A percentile compares a stretch with the other conserved stretches of the same genome.
Conservation (phyloP, 305 asterid genomes). For the Caryopteris hybrid region DNA sequence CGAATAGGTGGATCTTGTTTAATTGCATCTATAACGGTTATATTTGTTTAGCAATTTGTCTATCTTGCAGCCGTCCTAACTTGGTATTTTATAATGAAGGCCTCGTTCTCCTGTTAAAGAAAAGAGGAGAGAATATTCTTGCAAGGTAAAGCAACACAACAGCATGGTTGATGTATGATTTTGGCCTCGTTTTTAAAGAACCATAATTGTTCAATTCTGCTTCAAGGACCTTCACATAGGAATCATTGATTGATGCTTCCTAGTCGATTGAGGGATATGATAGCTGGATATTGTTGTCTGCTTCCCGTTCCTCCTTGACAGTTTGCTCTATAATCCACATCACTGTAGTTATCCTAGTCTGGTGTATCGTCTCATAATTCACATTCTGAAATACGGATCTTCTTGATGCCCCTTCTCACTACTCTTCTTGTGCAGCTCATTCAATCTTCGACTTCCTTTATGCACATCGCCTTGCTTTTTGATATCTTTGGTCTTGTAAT, state of each 20-base stretch:
- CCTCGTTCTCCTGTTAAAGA: conserved; percentile 91
- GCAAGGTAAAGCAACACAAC: conserved; percentile 86
- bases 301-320: conserved; percentile 24
- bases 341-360: conserved; percentile 10
- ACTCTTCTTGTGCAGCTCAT: conserved; percentile 14
- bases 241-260: conserved; percentile 4
- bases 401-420: conserved; percentile 15
- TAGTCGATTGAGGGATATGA: conserved; percentile 15
- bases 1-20: conserved; percentile 89
- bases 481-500: neutral
- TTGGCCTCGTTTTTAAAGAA: conserved; percentile 19
- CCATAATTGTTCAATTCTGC: conserved; percentile 9
- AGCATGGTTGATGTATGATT: conserved; percentile 44
- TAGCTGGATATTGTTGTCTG: conserved; percentile 19
- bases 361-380: conserved; percentile 10
- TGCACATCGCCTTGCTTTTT: neutral
- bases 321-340: conserved; percentile 10
- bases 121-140: conserved; percentile 88
- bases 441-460: conserved; percentile 13
- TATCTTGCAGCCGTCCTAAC: conserved; percentile 74
- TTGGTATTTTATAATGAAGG: conserved; percentile 89
- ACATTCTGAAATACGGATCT: conserved; percentile 17
- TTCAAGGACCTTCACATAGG: conserved; percentile 17
- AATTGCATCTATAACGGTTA: conserved; percentile 55
- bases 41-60: conserved; percentile 57